Base-by-base conservation (phyloP, 108 stramenopile species). In the Cyclotella kingstonii region DNA sequence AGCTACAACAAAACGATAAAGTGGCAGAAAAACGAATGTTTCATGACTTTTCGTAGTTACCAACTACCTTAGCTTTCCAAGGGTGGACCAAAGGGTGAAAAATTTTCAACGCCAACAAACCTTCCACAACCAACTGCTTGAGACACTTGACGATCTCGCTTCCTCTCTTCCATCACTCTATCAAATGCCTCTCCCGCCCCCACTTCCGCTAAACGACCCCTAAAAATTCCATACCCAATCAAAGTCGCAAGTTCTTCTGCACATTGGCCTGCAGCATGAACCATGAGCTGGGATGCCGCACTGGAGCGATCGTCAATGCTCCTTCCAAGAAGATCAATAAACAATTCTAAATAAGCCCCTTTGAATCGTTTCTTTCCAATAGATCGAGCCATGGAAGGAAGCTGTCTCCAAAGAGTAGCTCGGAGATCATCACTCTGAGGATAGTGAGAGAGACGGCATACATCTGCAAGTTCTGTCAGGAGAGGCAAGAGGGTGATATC, bases 301-400 rank as follows among this genome's bases (percentile, higher is more conserved):
- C 62, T 68, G 54, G 28, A 70, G 3, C 63, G 57, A 49, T 83
- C 83, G 54, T 84, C 88, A 17, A 93, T 41, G 55, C 82, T 90
- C 19, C 70, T 62, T 52, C 85, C 79, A 39, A 93, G 62, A 35
- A 90, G 53, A 28, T 90, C 87, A 66, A 86, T 55, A 46, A 93
- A 90, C 8, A 93, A 63, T 27, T 93, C 81, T 43, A 93, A 56
- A 56, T 90, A 93, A 26, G 80, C 27, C 5, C 79, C 53, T 56
- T 93, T 93, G 80, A 88, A 90, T 1, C 89, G 86, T 17, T 80
- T 58, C 49, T 93, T 93, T 19, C 91, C 87, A 48, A 93, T 60
- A 12, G 87, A 79, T 8, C 62, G 41, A 28, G 87, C 87, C 72
- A 93, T 93, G 46, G 67, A 59, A 2, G 91, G 91, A 25, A 93